Conservation (phyloP, 2,329 filamentous ascomycete genomes). For the Ophiostoma pallidulum region DNA sequence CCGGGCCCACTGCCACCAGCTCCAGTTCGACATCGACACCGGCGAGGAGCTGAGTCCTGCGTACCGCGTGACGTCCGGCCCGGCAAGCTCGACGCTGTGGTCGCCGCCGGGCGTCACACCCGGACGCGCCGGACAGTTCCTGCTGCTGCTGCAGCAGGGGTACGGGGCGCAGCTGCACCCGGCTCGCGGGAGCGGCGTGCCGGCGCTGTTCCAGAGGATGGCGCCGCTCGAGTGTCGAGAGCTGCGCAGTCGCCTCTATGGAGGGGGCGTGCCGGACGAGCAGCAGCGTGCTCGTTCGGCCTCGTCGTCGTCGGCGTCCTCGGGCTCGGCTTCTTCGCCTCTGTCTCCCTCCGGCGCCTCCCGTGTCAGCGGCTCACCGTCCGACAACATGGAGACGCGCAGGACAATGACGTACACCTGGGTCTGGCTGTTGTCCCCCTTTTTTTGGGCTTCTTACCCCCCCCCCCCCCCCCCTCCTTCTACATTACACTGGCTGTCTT, state of each 20-base stretch:
- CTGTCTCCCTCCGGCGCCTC: not conserved
- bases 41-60: slow-evolving; percentile 17
- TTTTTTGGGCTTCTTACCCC: too few relatives aligned
- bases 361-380: not conserved
- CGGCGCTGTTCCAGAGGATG: slow-evolving; percentile 24
- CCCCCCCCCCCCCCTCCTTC: too few relatives aligned
- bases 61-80: slow-evolving; percentile 12
- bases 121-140: slow-evolving; percentile 16
- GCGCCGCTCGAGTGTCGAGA: slow-evolving; percentile 20
- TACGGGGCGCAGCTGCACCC: slow-evolving; percentile 6
- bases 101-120: slow-evolving; percentile 15
- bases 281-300: not conserved
- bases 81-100: slow-evolving; percentile 10
- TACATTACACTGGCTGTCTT: too few relatives aligned
- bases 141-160: slow-evolving; percentile 3
- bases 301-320: not conserved
- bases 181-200: slow-evolving; percentile 16
- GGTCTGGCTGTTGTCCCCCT: not conserved
- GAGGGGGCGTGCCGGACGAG: not conserved
- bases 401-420: not conserved
- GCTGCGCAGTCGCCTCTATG: slow-evolving; percentile 18
- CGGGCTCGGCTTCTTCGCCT: not conserved
- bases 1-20: slow-evolving; percentile 7
- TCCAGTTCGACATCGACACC: slow-evolving; percentile 21
- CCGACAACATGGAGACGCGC: not conserved